Percentiles rank a stretch among this genome's conserved stretches.
Conservation (phyloP, 1,284 basidiomycete species). For the Trichosporon sp. region DNA sequence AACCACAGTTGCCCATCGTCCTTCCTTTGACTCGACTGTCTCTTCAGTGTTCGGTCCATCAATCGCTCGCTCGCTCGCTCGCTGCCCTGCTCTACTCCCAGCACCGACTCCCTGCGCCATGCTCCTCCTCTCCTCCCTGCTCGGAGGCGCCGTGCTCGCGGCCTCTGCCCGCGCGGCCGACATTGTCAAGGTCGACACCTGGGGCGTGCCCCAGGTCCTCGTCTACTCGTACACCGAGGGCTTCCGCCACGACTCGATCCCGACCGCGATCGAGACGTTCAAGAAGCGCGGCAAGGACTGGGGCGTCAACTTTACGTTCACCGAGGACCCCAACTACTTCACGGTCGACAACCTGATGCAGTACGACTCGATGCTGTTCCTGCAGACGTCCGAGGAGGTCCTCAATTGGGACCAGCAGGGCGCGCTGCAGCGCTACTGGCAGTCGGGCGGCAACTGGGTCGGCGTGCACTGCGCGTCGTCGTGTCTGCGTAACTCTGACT, state of each 20-base stretch:
- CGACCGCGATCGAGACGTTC: conserved; percentile 61
- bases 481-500: conserved; percentile 62
- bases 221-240: conserved; percentile 44
- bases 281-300: conserved; percentile 34
- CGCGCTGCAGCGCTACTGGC: conserved; percentile 63
- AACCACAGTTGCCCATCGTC: too few relatives aligned
- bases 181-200: neutral
- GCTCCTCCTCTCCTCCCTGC: neutral
- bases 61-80: too few relatives aligned
- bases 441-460: conserved; percentile 51
- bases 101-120: neutral
- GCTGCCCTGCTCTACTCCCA: neutral
- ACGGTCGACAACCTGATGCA: conserved; percentile 56
- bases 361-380: conserved; percentile 67
- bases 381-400: conserved; percentile 58
- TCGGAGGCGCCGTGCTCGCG: neutral
- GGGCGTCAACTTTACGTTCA: conserved; percentile 60
- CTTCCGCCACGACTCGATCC: conserved; percentile 69
- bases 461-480: conserved; percentile 60
- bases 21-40: neutral
- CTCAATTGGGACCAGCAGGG: conserved; percentile 59
- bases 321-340: conserved; percentile 62
- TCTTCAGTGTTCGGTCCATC: neutral
- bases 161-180: neutral
- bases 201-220: conserved; percentile 29